Base-by-base conservation (phyloP, 2,329 filamentous ascomycete genomes). In the Blastomyces silverae region DNA sequence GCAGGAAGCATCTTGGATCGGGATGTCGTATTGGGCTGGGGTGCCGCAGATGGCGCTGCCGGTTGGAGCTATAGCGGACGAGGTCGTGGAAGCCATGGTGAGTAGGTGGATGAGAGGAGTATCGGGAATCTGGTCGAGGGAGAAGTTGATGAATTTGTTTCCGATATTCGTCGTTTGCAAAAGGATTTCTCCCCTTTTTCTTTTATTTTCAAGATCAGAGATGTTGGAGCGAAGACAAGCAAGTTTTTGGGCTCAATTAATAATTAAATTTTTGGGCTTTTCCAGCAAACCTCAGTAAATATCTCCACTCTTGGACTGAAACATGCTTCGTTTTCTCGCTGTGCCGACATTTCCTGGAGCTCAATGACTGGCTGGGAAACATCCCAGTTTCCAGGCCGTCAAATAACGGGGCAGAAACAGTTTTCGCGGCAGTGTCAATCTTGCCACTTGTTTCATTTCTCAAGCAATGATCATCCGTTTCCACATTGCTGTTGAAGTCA, bases 1-100 rank as follows among this genome's bases (percentile, higher is more conserved):
- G 55, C 71, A 73, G 46, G 70, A 64, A 42, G 70, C 71, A 48
- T 73, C 71, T 55, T 70, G 63, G 39, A 69, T 62, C 5, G 71
- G 71, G 44, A 73, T 64, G 61, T 73, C 67, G 67, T 72, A 73
- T 63, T 70, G 66, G 1, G 57, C 57, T 34, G 69, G 52, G 2
- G 65, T 63, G 11, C 64, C 66, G 62, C 70, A 72, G 22, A 64
- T 64, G 6, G 62, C 25, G 11, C 64, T 67, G 39, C 60, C 61
- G 34, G 68, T 53, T 15, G 65, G 44, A 10, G 64, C 48, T 13
- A 64, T 59, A 13, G 64, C 56, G n/a, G 34, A 25, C 25, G 31
- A 60, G 56, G 39, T 56, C 20, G 50, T 48, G 34, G 57, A 28
- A 28, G 67, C 58, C 8, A 69, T 67, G 57, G 64, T 20, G 64